Evolutionary conservation across 345 rosid species (phyloP), one percentile per base, ranked within the genome.

Genomic region (Reutealis trisperma): DNA sequence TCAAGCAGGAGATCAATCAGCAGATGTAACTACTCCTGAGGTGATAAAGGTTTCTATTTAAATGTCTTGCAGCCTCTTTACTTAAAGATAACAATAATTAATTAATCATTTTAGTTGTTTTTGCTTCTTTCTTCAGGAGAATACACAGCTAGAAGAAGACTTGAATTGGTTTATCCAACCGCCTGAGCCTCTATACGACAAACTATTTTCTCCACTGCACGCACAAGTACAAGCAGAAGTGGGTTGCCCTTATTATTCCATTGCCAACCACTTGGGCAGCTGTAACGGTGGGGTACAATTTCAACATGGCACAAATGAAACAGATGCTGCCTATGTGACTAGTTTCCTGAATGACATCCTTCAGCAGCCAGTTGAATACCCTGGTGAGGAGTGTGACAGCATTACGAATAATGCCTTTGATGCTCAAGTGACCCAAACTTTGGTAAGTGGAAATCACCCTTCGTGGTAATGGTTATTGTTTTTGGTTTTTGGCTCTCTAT

Each of bases 321-420:
- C 73, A 25, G 87, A 88, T 75, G 72, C 81, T 77, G 70, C 81
- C 10, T 21, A 64, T 77, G 63, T 82, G 16, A 77, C 88, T 1
- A 85, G 79, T 34, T 90, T 88, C 76, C 67, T 88, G 34, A 74
- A 88, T 71, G 88, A 89, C 11, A 27, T 90, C 71, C 78, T 89
- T 70, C 77, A 76, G 45, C 64, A 47, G 75, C 67, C 86, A 21
- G 86, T 81, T 5, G 90, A 83, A 47, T 24, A 21, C 76, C 34
- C 30, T 6, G 1, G 24, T 72, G 69, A 78, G 25, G 78, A 75
- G 45, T n/a, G 70, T 44, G 65, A 13, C 16, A 19, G 64, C 45
- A 41, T 74, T 42, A 73, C 34, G 13, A 63, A 71, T 57, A 30
- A 42, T 55, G 16, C 63, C 52, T 6, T 66, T 72, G 71, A 70